These are phyloP conservation scores for Cornus kousa DNA, from an alignment of 148 eudicot genomes.

Conservation along the genomic window DNA sequence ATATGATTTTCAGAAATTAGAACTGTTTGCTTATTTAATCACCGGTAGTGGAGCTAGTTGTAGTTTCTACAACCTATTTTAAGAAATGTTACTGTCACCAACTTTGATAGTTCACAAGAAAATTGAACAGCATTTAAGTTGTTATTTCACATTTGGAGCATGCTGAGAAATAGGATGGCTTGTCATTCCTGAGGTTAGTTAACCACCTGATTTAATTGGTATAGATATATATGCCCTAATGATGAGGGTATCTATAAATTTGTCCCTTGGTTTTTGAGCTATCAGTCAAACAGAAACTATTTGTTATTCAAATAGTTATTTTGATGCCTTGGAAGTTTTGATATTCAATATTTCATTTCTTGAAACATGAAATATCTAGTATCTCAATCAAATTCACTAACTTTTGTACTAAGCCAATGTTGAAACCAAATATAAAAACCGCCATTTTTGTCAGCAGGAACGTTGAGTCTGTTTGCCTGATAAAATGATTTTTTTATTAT, in stretches of 20 bases:
- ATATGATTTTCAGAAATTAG: neutral
- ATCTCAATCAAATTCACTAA: neutral
- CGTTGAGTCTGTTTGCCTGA: constrained; percentile 8
- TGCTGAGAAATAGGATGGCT: neutral
- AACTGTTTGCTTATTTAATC: neutral
- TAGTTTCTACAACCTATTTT: neutral
- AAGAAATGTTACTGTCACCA: neutral
- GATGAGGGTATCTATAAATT: neutral
- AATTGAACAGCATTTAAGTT: neutral
- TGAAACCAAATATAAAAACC: neutral
- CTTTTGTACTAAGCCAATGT: neutral
- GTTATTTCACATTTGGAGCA: neutral
- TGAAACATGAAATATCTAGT: neutral
- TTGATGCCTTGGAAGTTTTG: constrained; percentile 5
- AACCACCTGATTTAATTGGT: neutral
- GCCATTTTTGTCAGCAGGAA: neutral
- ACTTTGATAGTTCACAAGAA: neutral
- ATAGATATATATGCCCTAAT: neutral
- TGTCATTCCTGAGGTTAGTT: neutral
- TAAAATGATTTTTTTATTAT: constrained; percentile 10
- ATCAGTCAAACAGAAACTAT: neutral
- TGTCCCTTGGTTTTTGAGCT: neutral
- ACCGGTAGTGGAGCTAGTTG: neutral
- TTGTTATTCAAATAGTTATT: neutral
- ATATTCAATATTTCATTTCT: neutral